phyloP scores from a whole-genome alignment of 768 basidiomycete genomes.

The Auricularia cornea region DNA sequence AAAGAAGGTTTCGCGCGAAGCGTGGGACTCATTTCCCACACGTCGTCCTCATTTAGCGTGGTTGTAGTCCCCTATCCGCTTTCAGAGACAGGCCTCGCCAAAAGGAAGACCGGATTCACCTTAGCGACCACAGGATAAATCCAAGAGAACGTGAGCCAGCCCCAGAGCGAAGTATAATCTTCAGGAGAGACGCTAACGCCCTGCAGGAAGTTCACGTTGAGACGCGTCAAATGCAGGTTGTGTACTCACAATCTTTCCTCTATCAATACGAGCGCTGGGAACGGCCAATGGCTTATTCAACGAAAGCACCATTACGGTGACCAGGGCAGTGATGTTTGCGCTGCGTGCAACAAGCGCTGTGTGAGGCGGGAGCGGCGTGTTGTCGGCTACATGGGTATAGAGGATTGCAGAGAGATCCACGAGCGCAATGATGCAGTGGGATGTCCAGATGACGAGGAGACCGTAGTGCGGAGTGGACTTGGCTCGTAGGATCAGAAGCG shows the following conservation, averaged over 20 bases:
- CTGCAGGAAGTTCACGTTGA: slow-evolving; percentile 20
- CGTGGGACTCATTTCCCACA: slow-evolving; percentile 64
- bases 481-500: slow-evolving; percentile 42
- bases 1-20: slow-evolving; percentile 60
- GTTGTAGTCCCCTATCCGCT: slow-evolving; percentile 40
- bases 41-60: slow-evolving; percentile 61
- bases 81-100: too few species aligned
- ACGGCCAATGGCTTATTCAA: slow-evolving; percentile 57
- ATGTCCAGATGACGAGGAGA: slow-evolving; percentile 48
- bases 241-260: slow-evolving; percentile 62
- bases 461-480: slow-evolving; percentile 54
- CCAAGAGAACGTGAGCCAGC: slow-evolving; percentile 70
- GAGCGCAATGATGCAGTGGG: slow-evolving; percentile 37
- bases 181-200: slow-evolving; percentile 55
- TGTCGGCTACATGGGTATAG: slow-evolving; percentile 35
- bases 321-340: slow-evolving; percentile 38
- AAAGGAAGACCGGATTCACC: slow-evolving; percentile 15
- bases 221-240: slow-evolving; percentile 19
- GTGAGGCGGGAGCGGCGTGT: slow-evolving; percentile 33
- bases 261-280: slow-evolving; percentile 45
- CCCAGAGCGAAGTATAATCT: slow-evolving; percentile 64
- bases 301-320: slow-evolving; percentile 38
- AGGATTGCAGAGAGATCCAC: slow-evolving; percentile 46
- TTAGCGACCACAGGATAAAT: slow-evolving; percentile 53
- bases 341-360: slow-evolving; percentile 18